These are phyloP conservation scores for Porcisia hertigi DNA, from an alignment of 208 protist species.

Conservation along the genomic window DNA sequence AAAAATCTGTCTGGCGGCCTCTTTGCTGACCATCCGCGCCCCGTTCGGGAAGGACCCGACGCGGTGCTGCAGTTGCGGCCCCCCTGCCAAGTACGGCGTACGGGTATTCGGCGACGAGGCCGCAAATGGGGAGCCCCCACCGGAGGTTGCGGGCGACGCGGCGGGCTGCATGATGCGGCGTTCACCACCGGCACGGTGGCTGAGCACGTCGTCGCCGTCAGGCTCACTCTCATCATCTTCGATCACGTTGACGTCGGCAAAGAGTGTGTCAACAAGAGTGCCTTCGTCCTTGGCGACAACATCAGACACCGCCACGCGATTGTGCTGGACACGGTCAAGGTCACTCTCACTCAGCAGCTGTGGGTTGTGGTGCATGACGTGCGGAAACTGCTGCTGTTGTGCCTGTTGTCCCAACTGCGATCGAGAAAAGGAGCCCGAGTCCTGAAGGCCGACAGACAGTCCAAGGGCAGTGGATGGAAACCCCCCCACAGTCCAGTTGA, in stretches of 20 bases:
- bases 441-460: neutral
- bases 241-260: slow-evolving; percentile 36
- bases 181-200: slow-evolving; percentile 3
- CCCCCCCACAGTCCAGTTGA: neutral
- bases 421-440: too few relatives aligned
- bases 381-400: neutral
- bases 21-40: neutral
- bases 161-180: neutral
- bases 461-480: neutral
- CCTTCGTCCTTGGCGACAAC: slow-evolving; percentile 42
- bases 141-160: neutral
- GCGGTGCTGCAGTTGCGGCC: neutral
- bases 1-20: slow-evolving; percentile 11
- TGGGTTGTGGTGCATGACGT: neutral
- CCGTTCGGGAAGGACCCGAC: neutral
- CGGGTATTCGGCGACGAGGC: neutral
- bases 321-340: slow-evolving; percentile 47
- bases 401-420: neutral
- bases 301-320: slow-evolving; percentile 56
- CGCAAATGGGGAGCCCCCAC: neutral
- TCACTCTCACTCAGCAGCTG: slow-evolving; percentile 23
- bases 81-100: neutral
- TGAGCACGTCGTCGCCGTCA: slow-evolving; percentile 20
- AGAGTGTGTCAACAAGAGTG: slow-evolving; percentile 46
- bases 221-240: slow-evolving; percentile 42